Percentiles rank a stretch among this genome's conserved stretches.
These are phyloP conservation scores for Hymenoscyphus fructigenus DNA, from an alignment of 2,329 filamentous ascomycete genomes.

Conservation along the genomic window DNA sequence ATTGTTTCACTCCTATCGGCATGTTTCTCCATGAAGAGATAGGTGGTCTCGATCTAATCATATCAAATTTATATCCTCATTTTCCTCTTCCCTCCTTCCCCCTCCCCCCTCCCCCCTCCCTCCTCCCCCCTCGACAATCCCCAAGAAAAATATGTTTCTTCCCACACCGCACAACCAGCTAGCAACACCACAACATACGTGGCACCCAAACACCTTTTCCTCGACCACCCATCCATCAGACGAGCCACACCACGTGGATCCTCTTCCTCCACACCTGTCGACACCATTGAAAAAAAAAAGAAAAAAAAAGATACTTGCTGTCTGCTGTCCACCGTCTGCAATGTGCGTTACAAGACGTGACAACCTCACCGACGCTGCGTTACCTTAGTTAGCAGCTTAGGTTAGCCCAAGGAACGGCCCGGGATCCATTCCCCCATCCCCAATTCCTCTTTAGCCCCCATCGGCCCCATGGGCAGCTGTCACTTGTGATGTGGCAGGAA, in stretches of 20 bases:
- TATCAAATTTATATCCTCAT: neutral
- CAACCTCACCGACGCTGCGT: too few relatives aligned
- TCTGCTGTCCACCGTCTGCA: neutral
- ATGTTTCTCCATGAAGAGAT: too few relatives aligned
- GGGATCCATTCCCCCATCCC: neutral
- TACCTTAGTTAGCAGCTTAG: too few relatives aligned
- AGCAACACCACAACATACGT: neutral
- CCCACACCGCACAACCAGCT: neutral
- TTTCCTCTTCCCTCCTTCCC: neutral
- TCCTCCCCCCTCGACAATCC: neutral
- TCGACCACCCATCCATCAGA: neutral
- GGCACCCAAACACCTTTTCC: neutral
- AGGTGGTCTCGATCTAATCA: too few relatives aligned
- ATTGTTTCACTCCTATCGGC: too few relatives aligned
- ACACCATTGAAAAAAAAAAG: neutral
- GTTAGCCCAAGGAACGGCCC: too few relatives aligned
- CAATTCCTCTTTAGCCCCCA: neutral
- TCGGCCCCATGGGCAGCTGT: neutral
- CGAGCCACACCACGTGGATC: neutral
- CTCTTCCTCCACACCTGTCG: neutral
- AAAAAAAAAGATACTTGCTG: neutral
- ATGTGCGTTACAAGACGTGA: neutral
- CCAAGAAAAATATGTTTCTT: neutral
- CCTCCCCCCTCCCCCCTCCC: neutral
- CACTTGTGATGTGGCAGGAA: neutral